These are phyloP conservation scores for Cutaneotrichosporon sp. DNA, from an alignment of 1,284 basidiomycete species.

Conservation along the genomic window DNA sequence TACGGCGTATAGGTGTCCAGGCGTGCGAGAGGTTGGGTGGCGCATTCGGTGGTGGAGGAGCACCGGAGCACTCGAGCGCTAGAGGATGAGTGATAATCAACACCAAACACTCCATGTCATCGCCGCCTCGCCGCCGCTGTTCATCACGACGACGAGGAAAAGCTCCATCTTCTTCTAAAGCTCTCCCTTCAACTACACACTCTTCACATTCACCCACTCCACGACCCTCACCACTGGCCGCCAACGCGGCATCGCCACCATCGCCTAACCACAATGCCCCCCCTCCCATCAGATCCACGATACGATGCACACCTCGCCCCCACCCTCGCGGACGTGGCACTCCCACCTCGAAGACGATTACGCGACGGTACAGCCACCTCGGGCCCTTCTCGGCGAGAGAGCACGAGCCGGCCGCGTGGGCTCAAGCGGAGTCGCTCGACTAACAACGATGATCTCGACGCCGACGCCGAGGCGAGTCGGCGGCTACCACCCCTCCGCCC, in stretches of 20 bases:
- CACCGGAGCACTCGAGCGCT: too few species aligned
- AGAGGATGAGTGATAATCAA: too few species aligned
- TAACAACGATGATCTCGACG: not conserved
- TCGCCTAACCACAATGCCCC: not conserved
- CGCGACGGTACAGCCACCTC: constrained; percentile 18
- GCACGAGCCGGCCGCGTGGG: not conserved
- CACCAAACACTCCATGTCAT: too few species aligned
- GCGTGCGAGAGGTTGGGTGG: too few species aligned
- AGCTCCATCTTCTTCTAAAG: too few species aligned
- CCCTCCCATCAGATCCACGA: not conserved
- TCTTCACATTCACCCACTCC: too few species aligned
- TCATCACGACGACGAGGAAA: too few species aligned
- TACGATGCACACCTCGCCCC: constrained; percentile 8
- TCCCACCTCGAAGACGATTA: constrained; percentile 28
- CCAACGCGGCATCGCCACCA: not conserved
- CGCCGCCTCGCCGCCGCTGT: too few species aligned
- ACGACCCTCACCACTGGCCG: too few species aligned
- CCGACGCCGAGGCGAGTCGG: constrained; percentile 8
- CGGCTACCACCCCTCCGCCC: constrained; percentile 8
- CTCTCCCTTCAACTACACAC: too few species aligned
- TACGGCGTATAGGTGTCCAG: too few species aligned
- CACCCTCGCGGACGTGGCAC: constrained; percentile 28
- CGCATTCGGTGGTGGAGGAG: too few species aligned
- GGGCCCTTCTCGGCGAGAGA: not conserved
- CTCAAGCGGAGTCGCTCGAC: constrained; percentile 5